phyloP scores from a whole-genome alignment of 192 early-diverging fungal species.

The Umbelopsis ramanniana region DNA sequence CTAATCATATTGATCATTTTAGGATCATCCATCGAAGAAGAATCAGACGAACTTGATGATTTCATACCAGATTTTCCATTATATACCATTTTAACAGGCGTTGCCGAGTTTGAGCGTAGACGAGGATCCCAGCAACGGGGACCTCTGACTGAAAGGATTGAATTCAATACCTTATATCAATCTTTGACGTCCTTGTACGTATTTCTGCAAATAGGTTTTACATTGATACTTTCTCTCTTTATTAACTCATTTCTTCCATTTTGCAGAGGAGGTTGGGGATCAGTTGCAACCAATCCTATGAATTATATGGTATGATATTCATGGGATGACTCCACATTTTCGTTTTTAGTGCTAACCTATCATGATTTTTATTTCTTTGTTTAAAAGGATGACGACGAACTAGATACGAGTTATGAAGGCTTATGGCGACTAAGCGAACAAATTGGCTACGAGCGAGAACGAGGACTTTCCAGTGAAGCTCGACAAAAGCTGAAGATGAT shows the following conservation, averaged over 20 bases:
- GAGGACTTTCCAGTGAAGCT: neutral
- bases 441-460: conserved; percentile 14
- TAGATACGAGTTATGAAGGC: conserved; percentile 19
- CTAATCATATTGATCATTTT: too few relatives aligned
- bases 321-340: too few relatives aligned
- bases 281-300: conserved; percentile 6
- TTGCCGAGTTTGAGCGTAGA: neutral
- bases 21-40: too few relatives aligned
- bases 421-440: conserved; percentile 18
- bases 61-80: too few relatives aligned
- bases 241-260: neutral
- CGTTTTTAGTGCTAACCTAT: neutral
- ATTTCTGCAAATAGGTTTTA: neutral
- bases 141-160: neutral
- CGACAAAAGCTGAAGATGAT: neutral
- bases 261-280: neutral
- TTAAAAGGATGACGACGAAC: conserved; percentile 20
- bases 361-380: neutral
- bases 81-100: neutral
- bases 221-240: neutral
- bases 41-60: too few relatives aligned
- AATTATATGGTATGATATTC: conserved; percentile 10
- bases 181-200: conserved; percentile 2
- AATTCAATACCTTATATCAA: neutral
- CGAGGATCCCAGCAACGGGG: neutral